Conservation (phyloP, 208 protist genomes). For the Trypanosoma rangeli region DNA sequence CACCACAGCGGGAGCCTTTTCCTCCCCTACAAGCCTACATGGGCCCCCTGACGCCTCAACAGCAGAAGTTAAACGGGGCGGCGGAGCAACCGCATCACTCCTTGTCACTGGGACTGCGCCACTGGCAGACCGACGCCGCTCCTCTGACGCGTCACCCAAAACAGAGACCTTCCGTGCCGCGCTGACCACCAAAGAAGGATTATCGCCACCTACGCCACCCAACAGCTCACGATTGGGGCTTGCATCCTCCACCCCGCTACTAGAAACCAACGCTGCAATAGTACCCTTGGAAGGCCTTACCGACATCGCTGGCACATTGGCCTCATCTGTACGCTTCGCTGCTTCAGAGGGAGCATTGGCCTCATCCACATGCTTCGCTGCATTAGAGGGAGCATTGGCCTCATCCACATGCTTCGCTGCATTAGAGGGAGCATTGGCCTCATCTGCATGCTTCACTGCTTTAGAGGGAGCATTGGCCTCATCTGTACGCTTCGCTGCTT, state of each 20-base stretch:
- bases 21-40: not conserved
- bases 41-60: not conserved
- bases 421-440: not conserved
- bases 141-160: not conserved
- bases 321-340: not conserved
- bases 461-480: not conserved
- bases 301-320: not conserved
- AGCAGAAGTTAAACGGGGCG: not conserved
- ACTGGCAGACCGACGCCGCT: not conserved
- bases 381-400: not conserved
- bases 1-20: not conserved
- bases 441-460: not conserved
- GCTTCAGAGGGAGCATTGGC: not conserved
- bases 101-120: not conserved
- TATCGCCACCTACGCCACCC: not conserved
- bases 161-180: not conserved
- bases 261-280: not conserved
- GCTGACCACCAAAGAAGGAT: not conserved
- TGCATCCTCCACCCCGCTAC: not conserved
- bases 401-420: not conserved
- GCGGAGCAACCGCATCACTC: not conserved
- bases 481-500: not conserved
- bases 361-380: constrained; percentile 5
- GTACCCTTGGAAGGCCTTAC: not conserved
- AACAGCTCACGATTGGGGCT: not conserved